phyloP scores from a whole-genome alignment of 495 filamentous ascomycete species.

The Aspergillus incahuasiensis region DNA sequence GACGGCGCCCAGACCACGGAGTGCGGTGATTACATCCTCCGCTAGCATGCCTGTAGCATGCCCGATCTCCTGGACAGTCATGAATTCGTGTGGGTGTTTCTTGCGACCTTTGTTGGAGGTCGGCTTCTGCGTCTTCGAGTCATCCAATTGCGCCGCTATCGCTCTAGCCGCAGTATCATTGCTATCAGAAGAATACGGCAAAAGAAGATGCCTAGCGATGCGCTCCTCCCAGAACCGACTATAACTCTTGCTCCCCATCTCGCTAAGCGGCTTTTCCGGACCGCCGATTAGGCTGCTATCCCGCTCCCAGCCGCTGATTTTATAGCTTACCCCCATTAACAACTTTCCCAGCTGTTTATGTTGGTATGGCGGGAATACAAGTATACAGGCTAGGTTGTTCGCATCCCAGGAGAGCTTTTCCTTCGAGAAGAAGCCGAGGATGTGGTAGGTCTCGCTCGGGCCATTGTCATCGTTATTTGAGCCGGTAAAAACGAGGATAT shows the following conservation, averaged over 20 bases:
- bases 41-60: conserved; percentile 70
- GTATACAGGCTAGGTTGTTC: conserved; percentile 95
- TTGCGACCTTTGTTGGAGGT: conserved; percentile 22
- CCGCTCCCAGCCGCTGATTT: conserved; percentile 74
- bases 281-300: conserved; percentile 69
- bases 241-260: conserved; percentile 76
- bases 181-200: conserved; percentile 30
- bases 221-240: conserved; percentile 78
- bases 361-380: conserved; percentile 95
- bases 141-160: conserved; percentile 17
- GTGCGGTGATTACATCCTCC: conserved; percentile 75
- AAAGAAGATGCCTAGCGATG: conserved; percentile 58
- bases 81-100: conserved; percentile 31
- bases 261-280: conserved; percentile 87
- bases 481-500: conserved; percentile 62
- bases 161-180: conserved; percentile 13
- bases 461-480: conserved; percentile 16
- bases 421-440: conserved; percentile 96
- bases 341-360: conserved; percentile 80
- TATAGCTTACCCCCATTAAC: conserved; percentile 90
- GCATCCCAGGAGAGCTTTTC: conserved; percentile 99
- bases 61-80: conserved; percentile 55
- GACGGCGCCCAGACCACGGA: conserved; percentile 71
- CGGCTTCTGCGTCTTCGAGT: conserved; percentile 23
- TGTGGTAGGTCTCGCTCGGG: conserved; percentile 35